A percentile compares a stretch with the other conserved stretches of the same genome.
Conservation (phyloP, 1,284 basidiomycete genomes). For the Apiotrichum veenhuisii region DNA sequence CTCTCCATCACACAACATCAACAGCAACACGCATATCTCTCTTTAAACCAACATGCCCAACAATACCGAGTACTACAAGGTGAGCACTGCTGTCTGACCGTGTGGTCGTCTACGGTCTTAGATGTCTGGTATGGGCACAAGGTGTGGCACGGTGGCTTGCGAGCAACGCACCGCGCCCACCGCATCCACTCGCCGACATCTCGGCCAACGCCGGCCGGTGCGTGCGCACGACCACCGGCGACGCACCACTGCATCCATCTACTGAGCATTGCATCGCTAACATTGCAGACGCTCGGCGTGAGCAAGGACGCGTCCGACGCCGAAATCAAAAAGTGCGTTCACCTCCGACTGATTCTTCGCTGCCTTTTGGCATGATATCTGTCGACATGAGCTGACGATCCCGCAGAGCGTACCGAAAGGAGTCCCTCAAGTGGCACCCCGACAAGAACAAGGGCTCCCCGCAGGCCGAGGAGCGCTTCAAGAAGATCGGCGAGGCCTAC, state of each 20-base stretch:
- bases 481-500: constrained; percentile 95
- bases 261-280: constrained; percentile 6
- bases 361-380: too few relatives aligned
- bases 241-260: neutral
- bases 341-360: neutral
- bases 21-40: too few relatives aligned
- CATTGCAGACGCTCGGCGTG: constrained; percentile 58
- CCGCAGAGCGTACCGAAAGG: constrained; percentile 32
- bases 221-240: neutral
- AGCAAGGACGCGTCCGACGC: constrained; percentile 69
- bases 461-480: constrained; percentile 81
- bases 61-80: constrained; percentile 47
- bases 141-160: too few relatives aligned
- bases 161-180: too few relatives aligned
- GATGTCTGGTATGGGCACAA: neutral
- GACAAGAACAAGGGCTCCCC: constrained; percentile 60
- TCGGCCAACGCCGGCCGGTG: too few relatives aligned
- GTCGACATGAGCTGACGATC: neutral
- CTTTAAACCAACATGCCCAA: constrained; percentile 33
- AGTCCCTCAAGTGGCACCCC: constrained; percentile 88
- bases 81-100: too few relatives aligned
- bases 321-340: constrained; percentile 63
- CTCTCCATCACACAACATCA: neutral
- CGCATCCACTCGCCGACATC: too few relatives aligned
- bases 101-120: too few relatives aligned